Evolutionary conservation across 2,329 filamentous ascomycete genomes (phyloP).

Genomic region (Xylariomycetidae sp.): DNA sequence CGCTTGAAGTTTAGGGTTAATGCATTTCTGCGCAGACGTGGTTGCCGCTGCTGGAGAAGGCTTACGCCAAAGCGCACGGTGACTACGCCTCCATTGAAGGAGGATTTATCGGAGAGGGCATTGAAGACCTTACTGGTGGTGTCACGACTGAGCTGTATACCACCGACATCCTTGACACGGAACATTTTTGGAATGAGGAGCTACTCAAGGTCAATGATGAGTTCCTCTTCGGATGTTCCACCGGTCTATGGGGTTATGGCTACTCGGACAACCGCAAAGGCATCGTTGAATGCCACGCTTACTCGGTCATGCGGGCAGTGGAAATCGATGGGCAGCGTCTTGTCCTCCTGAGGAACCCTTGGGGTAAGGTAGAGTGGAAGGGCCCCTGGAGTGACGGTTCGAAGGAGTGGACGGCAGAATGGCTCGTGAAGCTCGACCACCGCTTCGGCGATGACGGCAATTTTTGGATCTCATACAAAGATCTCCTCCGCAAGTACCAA

Average conservation of each 20-base stretch:
- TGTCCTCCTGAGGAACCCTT: constrained; percentile 66
- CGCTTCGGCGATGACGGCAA: constrained; percentile 71
- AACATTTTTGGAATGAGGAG: constrained; percentile 73
- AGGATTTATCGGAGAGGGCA: constrained; percentile 53
- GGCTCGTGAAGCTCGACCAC: constrained; percentile 66
- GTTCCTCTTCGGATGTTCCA: constrained; percentile 62
- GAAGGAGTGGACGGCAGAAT: constrained; percentile 77
- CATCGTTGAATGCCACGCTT: constrained; percentile 53
- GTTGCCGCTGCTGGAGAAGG: constrained; percentile 67
- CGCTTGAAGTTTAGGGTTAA: too few relatives aligned
- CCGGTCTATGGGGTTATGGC: constrained; percentile 40
- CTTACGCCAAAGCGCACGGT: constrained; percentile 68
- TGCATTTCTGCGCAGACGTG: too few relatives aligned
- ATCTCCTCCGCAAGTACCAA: constrained; percentile 53
- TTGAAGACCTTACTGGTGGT: constrained; percentile 58
- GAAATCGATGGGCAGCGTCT: constrained; percentile 58
- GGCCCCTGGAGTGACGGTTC: constrained; percentile 79
- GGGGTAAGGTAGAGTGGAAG: constrained; percentile 76
- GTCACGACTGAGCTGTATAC: constrained; percentile 61
- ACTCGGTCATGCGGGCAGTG: constrained; percentile 52
- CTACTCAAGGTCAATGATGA: constrained; percentile 72
- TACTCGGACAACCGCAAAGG: constrained; percentile 48
- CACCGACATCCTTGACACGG: constrained; percentile 66
- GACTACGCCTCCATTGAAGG: constrained; percentile 69
- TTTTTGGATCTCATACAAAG: constrained; percentile 55